Conservation (phyloP, 768 basidiomycete genomes). For the Cystofilobasidium capitatum region DNA sequence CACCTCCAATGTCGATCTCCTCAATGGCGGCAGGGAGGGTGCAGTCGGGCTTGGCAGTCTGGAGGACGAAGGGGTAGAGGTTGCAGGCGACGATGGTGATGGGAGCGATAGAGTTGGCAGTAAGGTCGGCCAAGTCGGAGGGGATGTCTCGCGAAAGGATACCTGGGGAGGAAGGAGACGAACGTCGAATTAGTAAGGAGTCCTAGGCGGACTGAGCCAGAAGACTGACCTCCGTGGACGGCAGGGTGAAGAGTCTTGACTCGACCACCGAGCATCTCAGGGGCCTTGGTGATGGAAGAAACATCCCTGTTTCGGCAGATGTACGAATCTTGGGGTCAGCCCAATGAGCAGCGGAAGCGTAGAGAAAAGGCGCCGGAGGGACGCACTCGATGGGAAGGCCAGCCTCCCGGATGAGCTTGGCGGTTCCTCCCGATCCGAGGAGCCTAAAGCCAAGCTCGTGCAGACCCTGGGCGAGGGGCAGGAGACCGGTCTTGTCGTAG, state of each 20-base stretch:
- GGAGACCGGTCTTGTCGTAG: constrained; percentile 84
- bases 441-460: constrained; percentile 70
- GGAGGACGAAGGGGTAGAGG: constrained; percentile 90
- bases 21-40: constrained; percentile 88
- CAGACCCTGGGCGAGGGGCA: constrained; percentile 82
- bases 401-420: constrained; percentile 91
- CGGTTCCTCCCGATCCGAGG: constrained; percentile 91
- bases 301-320: constrained; percentile 61
- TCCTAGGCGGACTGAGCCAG: background rate
- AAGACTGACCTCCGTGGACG: constrained; percentile 75
- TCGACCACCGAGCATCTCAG: constrained; percentile 96
- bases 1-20: constrained; percentile 97
- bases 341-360: background rate
- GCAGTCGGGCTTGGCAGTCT: constrained; percentile 71
- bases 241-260: constrained; percentile 98
- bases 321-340: background rate
- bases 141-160: constrained; percentile 87
- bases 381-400: constrained; percentile 82
- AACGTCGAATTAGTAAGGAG: too few relatives aligned
- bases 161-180: constrained; percentile 49
- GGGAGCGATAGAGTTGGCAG: constrained; percentile 71
- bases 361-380: background rate
- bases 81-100: constrained; percentile 99
- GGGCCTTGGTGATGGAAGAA: constrained; percentile 90
- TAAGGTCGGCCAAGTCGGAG: constrained; percentile 78